These are phyloP conservation scores for Botrytis hyacinthi DNA, from an alignment of 2,329 filamentous ascomycete species.

Conservation along the genomic window DNA sequence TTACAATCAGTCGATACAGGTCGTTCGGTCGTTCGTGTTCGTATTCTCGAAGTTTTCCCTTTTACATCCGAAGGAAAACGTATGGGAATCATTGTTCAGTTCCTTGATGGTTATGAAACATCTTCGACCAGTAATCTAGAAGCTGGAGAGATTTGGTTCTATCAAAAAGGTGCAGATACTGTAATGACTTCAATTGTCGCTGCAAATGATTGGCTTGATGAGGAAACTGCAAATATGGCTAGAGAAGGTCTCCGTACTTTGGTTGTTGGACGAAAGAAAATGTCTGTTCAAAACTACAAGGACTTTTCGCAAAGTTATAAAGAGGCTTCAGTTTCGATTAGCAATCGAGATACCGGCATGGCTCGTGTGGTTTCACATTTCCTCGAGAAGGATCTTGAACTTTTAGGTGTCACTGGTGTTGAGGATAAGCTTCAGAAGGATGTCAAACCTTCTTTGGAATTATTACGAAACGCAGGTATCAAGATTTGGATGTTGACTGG, in stretches of 20 bases:
- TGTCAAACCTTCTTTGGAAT: constrained; percentile 91
- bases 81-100: constrained; percentile 95
- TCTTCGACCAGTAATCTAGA: constrained; percentile 49
- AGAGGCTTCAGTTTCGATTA: constrained; percentile 76
- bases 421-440: constrained; percentile 96
- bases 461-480: constrained; percentile 93
- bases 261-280: constrained; percentile 86
- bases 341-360: constrained; percentile 78
- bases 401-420: constrained; percentile 95
- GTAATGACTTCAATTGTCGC: constrained; percentile 97
- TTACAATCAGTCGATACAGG: constrained; percentile 75
- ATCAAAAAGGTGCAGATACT: constrained; percentile 96
- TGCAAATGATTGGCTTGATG: constrained; percentile 96
- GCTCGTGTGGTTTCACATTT: constrained; percentile 74
- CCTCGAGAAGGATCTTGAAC: constrained; percentile 83
- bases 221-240: constrained; percentile 99
- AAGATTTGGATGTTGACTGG: constrained; percentile 99
- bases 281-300: constrained; percentile 75
- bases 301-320: constrained; percentile 75
- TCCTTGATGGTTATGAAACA: constrained; percentile 58
- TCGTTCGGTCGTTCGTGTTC: constrained; percentile 74
- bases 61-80: constrained; percentile 98
- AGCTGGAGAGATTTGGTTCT: constrained; percentile 90
- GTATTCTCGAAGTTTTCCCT: constrained; percentile 90
- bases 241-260: constrained; percentile 91